phyloP scores from a whole-genome alignment of 352 stramenopile species.

The Elongisporangium senticosum region DNA sequence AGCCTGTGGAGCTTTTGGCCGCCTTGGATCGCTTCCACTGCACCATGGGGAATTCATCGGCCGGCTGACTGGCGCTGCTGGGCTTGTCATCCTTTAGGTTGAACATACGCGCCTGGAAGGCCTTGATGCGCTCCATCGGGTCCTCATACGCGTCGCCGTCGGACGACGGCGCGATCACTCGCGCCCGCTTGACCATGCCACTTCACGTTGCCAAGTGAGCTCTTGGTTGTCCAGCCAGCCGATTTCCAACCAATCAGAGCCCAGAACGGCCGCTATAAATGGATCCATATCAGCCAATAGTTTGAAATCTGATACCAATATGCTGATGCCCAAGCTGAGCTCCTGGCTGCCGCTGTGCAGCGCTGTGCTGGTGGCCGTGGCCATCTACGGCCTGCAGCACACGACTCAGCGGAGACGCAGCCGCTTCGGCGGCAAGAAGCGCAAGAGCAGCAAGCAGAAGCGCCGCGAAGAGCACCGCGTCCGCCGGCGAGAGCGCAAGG shows the following conservation, averaged over 20 bases:
- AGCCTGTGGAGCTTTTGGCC: conserved; percentile 15
- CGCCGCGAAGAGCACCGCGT: conserved; percentile 11
- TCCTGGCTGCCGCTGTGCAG: background rate
- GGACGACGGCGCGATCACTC: background rate
- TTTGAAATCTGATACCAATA: background rate
- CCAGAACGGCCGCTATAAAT: background rate
- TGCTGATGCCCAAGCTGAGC: background rate
- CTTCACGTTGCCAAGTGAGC: conserved; percentile 8
- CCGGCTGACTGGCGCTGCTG: background rate
- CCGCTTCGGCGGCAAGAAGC: background rate
- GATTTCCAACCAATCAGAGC: conserved; percentile 21
- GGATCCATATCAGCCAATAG: background rate
- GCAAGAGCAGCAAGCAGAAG: conserved; percentile 7
- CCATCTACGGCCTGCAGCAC: background rate
- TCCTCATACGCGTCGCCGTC: conserved; percentile 17
- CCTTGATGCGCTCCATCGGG: conserved; percentile 31
- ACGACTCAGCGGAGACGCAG: background rate
- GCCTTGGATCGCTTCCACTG: conserved; percentile 32
- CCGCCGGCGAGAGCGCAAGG: conserved; percentile 24
- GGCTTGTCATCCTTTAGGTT: conserved; percentile 22
- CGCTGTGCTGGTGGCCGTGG: background rate
- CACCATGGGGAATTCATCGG: conserved; percentile 20
- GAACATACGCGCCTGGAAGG: conserved; percentile 60
- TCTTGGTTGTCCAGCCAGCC: conserved; percentile 9
- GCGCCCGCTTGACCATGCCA: conserved; percentile 22